Base-by-base conservation (phyloP, 139 green algal genomes). In the Edaphochlamys debaryana region DNA sequence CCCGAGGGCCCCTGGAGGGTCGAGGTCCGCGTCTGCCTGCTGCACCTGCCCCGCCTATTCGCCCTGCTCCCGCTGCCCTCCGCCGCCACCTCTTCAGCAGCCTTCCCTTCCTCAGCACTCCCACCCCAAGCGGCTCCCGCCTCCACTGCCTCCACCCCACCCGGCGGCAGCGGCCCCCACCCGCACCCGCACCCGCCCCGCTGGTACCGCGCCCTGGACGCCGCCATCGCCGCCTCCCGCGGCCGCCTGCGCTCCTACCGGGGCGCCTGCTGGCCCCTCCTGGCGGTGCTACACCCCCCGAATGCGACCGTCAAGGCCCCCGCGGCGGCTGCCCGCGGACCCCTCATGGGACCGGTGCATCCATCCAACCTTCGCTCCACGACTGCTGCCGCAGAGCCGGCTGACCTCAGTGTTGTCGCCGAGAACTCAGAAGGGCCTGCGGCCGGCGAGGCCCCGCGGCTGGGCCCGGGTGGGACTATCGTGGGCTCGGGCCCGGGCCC, bases 21-120 rank as follows among this genome's bases (percentile, higher is more conserved):
- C 32, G 81, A 86, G 67, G 81, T 86, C 6, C 56, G 81, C n/a
- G 81, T 42, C 37, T 86, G 81, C 70, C 29, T 86, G 45, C 38
- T 86, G 48, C 70, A 80, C 71, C 69, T 68, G 50, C 37, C n/a
- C 5, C 69, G 71, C 58, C 70, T 86, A 29, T 1, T 70, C 45
- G 32, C 0, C 0, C 6, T 76, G 20, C 48, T 69, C 45, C 81
- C 70, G 34, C 58, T 81, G 62, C 79, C 42, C 3, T 9, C 45
- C 45, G 13, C 45, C 45, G n/a, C n/a, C n/a, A n/a, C n/a, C n/a
- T n/a, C n/a, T n/a, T n/a, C n/a, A n/a, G n/a, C n/a, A n/a, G n/a
- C n/a, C n/a, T n/a, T n/a, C n/a, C n/a, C n/a, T n/a, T n/a, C n/a
- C n/a, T n/a, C n/a, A n/a, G n/a, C n/a, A n/a, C n/a, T n/a, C n/a